A percentile compares a stretch with the other conserved stretches of the same genome.
phyloP scores from a whole-genome alignment of 2,329 filamentous ascomycete genomes.

The Karstenula rhodostoma region DNA sequence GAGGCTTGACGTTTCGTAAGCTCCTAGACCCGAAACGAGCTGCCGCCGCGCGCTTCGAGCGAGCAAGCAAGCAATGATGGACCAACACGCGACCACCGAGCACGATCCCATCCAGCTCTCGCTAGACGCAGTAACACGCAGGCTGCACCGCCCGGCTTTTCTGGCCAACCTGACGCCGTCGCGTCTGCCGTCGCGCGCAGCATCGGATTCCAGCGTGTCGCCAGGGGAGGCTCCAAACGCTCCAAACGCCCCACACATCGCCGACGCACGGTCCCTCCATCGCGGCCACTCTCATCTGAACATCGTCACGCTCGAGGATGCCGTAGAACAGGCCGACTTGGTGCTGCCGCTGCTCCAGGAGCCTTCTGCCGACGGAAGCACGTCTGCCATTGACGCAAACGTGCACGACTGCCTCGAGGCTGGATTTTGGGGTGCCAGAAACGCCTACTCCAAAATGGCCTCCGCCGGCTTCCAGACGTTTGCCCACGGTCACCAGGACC shows the following conservation, averaged over 20 bases:
- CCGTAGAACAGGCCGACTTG: conserved; percentile 42
- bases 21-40: conserved; percentile 30
- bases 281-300: conserved; percentile 45
- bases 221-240: conserved; percentile 19
- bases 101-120: conserved; percentile 43
- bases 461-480: conserved; percentile 62
- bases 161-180: conserved; percentile 46
- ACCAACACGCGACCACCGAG: conserved; percentile 27
- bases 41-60: conserved; percentile 26
- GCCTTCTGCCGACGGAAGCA: conserved; percentile 42
- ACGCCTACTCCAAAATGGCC: conserved; percentile 46
- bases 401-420: conserved; percentile 37
- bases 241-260: conserved; percentile 38
- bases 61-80: conserved; percentile 32
- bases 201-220: conserved; percentile 45
- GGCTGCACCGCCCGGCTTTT: conserved; percentile 45
- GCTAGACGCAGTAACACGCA: conserved; percentile 43
- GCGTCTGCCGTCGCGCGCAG: conserved; percentile 48
- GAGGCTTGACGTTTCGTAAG: conserved; percentile 15
- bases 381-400: conserved; percentile 34
- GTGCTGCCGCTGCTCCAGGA: conserved; percentile 45
- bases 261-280: conserved; percentile 40
- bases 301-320: conserved; percentile 40
- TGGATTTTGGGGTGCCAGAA: conserved; percentile 38
- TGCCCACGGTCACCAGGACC: conserved; percentile 78